Conservation (phyloP, 2,329 filamentous ascomycete species). For the Sarocladium kiliense region DNA sequence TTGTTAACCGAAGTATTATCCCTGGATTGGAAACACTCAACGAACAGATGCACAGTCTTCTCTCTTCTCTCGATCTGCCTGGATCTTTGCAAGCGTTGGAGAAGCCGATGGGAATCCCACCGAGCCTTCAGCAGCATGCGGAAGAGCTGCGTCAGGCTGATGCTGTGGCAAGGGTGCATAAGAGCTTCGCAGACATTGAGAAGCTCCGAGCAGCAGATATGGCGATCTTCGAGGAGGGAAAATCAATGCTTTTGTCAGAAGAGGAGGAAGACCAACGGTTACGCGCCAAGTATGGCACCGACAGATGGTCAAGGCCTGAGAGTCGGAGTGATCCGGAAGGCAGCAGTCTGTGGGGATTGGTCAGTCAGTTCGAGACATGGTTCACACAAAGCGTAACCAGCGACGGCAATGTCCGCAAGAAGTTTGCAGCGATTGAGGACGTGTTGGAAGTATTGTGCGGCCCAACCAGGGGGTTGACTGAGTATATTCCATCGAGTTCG, state of each 20-base stretch:
- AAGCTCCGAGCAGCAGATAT: slow-evolving; percentile 80
- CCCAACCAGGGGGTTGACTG: slow-evolving; percentile 74
- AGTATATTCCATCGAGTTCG: slow-evolving; percentile 83
- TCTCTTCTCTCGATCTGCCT: slow-evolving; percentile 80
- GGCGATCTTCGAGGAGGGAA: slow-evolving; percentile 76
- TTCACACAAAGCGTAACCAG: slow-evolving; percentile 60
- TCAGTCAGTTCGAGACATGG: slow-evolving; percentile 57
- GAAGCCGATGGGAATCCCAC: slow-evolving; percentile 86
- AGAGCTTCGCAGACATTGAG: slow-evolving; percentile 81
- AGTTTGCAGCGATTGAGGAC: slow-evolving; percentile 70
- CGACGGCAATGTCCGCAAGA: slow-evolving; percentile 63
- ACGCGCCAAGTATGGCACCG: slow-evolving; percentile 76
- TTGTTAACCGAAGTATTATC: slow-evolving; percentile 84
- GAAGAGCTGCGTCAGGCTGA: slow-evolving; percentile 92
- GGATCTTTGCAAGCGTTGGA: slow-evolving; percentile 92
- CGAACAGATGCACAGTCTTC: slow-evolving; percentile 68
- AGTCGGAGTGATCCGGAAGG: slow-evolving; percentile 64
- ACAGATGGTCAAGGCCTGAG: slow-evolving; percentile 70
- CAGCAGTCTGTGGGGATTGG: slow-evolving; percentile 65
- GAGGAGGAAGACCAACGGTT: slow-evolving; percentile 76
- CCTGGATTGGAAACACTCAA: slow-evolving; percentile 79
- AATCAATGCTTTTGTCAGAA: slow-evolving; percentile 71
- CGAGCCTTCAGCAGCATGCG: slow-evolving; percentile 79
- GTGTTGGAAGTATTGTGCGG: slow-evolving; percentile 73
- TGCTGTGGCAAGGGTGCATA: slow-evolving; percentile 69